Evolutionary conservation across 805 yeast genomes (phyloP).

Genomic region (Helenozyma baotianmanensis): DNA sequence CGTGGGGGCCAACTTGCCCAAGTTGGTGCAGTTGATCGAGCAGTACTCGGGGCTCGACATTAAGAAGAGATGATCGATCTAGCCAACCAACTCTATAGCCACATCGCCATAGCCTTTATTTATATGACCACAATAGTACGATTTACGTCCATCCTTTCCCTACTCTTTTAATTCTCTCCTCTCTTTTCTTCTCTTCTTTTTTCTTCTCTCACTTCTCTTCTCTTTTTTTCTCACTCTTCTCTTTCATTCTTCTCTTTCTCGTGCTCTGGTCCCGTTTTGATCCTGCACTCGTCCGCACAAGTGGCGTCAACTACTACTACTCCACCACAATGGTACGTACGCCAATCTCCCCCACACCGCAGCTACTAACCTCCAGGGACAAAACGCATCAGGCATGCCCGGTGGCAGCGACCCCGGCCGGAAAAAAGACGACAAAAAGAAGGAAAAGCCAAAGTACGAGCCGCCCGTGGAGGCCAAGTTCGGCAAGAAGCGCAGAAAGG

Average conservation of each 20-base stretch:
- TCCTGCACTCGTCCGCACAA: too few species aligned
- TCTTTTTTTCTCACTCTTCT: too few species aligned
- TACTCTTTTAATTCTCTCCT: too few species aligned
- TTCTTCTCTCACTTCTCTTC: too few species aligned
- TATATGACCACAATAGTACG: too few species aligned
- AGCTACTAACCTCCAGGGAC: constrained; percentile 37
- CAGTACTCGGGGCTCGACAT: constrained; percentile 27
- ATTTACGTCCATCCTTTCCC: too few species aligned
- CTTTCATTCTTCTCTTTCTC: too few species aligned
- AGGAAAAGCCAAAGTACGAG: constrained; percentile 93
- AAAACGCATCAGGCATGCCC: constrained; percentile 52
- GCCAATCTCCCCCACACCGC: not conserved
- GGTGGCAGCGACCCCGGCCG: constrained; percentile 43
- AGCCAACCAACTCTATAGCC: too few species aligned
- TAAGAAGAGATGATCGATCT: constrained; percentile 11
- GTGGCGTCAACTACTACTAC: constrained; percentile 3
- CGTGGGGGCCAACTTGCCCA: constrained; percentile 60
- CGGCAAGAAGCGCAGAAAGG: constrained; percentile 90
- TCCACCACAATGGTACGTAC: constrained; percentile 11
- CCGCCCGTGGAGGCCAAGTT: constrained; percentile 96
- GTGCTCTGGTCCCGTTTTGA: too few species aligned
- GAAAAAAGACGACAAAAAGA: constrained; percentile 58
- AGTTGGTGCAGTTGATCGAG: constrained; percentile 25
- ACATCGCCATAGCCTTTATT: too few species aligned
- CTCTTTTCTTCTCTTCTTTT: too few species aligned